Conservation (phyloP, 78 protist species). For the slime mould (Dictyostelium discoideum) region DNA sequence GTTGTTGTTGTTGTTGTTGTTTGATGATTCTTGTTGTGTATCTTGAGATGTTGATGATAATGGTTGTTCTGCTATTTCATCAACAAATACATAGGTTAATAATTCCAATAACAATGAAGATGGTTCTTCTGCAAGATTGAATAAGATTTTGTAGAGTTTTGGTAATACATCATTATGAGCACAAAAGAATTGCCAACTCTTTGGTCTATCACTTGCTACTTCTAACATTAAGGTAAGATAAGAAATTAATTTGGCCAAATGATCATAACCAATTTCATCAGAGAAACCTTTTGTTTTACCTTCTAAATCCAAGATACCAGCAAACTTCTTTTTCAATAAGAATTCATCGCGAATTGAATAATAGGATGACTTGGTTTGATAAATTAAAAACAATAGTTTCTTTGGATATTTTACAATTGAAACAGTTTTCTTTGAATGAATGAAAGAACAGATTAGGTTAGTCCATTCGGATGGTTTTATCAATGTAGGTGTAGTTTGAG, state of each 20-base stretch:
- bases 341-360: constrained; percentile 66
- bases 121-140: constrained; percentile 41
- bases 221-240: constrained; percentile 35
- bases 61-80: not conserved
- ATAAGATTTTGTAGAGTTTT: constrained; percentile 27
- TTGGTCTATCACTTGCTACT: constrained; percentile 66
- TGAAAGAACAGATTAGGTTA: constrained; percentile 4
- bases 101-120: constrained; percentile 34
- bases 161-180: constrained; percentile 6
- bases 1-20: not conserved
- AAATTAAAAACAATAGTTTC: constrained; percentile 36
- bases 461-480: constrained; percentile 21
- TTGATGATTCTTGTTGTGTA: not conserved
- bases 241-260: constrained; percentile 31
- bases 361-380: constrained; percentile 23
- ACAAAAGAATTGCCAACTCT: constrained; percentile 65
- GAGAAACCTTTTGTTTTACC: constrained; percentile 25
- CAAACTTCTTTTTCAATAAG: constrained; percentile 31
- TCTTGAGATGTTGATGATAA: not conserved
- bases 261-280: constrained; percentile 54
- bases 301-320: not conserved
- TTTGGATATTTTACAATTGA: constrained; percentile 59
- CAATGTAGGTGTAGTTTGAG: not conserved
- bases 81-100: constrained; percentile 55
- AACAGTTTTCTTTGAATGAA: constrained; percentile 63